Evolutionary conservation across 2,329 filamentous ascomycete genomes (phyloP).

Genomic region (Fusarium musae): DNA sequence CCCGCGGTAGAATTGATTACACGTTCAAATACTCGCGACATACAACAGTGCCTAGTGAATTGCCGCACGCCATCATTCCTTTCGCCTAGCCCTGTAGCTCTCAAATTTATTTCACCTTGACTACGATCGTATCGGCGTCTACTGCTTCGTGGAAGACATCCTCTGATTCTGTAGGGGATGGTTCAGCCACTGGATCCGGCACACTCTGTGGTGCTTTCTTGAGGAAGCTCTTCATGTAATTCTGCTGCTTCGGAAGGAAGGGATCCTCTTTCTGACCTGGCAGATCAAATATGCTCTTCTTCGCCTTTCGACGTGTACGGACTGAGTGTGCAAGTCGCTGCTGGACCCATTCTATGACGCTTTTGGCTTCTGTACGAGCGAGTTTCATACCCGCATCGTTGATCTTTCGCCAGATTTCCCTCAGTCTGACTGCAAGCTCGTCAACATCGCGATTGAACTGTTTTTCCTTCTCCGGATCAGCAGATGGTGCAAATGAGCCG

Average conservation of each 20-base stretch:
- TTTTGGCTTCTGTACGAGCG: slow-evolving; percentile 80
- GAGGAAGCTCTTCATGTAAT: slow-evolving; percentile 62
- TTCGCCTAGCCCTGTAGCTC: background rate
- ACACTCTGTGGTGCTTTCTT: slow-evolving; percentile 41
- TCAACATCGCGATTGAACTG: slow-evolving; percentile 80
- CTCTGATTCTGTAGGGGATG: background rate
- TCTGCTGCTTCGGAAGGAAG: slow-evolving; percentile 57
- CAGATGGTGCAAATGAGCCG: slow-evolving; percentile 51
- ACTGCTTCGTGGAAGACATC: slow-evolving; percentile 1
- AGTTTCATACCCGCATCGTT: slow-evolving; percentile 79
- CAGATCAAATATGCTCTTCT: slow-evolving; percentile 62
- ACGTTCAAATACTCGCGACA: slow-evolving; percentile 31
- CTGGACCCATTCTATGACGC: slow-evolving; percentile 77
- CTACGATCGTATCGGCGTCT: slow-evolving; percentile 36
- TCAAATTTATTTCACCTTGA: slow-evolving; percentile 20
- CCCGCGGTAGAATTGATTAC: slow-evolving; percentile 43
- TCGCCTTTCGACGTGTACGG: slow-evolving; percentile 69
- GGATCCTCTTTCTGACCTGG: slow-evolving; percentile 50
- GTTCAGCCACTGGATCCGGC: background rate
- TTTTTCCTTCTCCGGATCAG: slow-evolving; percentile 48
- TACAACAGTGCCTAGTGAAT: slow-evolving; percentile 12
- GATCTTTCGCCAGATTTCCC: slow-evolving; percentile 70
- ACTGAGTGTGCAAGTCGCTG: slow-evolving; percentile 78
- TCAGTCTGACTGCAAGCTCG: slow-evolving; percentile 68
- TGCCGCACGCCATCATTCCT: background rate